Base-by-base conservation (phyloP, 164 flowering plant species). In the Euptelea pleiosperma region DNA sequence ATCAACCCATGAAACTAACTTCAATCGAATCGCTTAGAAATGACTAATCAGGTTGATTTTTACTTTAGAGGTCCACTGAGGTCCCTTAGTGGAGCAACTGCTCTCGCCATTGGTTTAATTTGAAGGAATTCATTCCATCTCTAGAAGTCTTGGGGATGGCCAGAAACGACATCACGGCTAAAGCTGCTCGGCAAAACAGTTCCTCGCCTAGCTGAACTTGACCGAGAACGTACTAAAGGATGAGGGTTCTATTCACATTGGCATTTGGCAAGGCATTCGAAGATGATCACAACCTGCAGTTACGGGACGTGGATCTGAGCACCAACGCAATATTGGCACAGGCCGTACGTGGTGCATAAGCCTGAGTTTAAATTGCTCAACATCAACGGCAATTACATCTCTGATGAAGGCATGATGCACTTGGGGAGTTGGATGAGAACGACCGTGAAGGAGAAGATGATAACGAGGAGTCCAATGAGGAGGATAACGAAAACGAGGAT, bases 181-280 rank as follows among this genome's bases (percentile, higher is more conserved):
- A 73, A 59, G 84, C 84, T 55, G 83, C 82, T 53, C 73, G 11
- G 65, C 60, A 10, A 83, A 83, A 60, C 69, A 60, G 50, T 65
- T 36, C 26, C 84, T 91, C 0, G 66, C 72, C 33, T 82, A 83
- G 69, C 69, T 91, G 64, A 79, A 77, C 70, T 70, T 88, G 73
- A 61, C 86, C 8, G 94, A 91, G 63, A 89, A 89, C 69, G 94
- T 86, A 56, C 76, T 91, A 2, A 85, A 78, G 77, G 98, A 91
- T 53, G 73, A 83, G 54, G 96, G 92, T 34, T 64, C 78, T 41
- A 69, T 89, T 57, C 64, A 44, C 56, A 81, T n/a, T n/a, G n/a
- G n/a, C n/a, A n/a, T n/a, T 91, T 19, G 63, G 77, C 53, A 73
- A 79, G 70, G 84, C 76, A 25, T 52, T 87, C 57, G 71, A 74